Evolutionary conservation across 805 yeast genomes (phyloP).

Genomic region (Debaryomyces maramus): DNA sequence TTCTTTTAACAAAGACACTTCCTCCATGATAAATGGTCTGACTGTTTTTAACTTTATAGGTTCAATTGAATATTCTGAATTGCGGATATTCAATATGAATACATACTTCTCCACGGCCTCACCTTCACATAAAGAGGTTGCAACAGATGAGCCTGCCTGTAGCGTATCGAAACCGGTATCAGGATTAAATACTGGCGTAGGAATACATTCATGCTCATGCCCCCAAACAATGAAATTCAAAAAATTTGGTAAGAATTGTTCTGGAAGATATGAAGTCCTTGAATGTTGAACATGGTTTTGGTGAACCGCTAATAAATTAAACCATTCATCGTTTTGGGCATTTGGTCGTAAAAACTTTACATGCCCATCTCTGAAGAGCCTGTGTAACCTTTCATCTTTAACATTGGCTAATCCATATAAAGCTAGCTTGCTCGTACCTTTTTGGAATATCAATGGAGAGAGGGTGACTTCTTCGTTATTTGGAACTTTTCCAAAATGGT

Average conservation of each 20-base stretch:
- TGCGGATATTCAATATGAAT: constrained; percentile 66
- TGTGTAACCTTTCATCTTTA: constrained; percentile 81
- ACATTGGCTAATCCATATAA: constrained; percentile 87
- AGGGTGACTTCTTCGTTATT: constrained; percentile 75
- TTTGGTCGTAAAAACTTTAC: constrained; percentile 78
- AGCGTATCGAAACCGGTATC: constrained; percentile 70
- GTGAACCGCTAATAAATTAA: constrained; percentile 81
- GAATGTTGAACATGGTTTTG: constrained; percentile 88
- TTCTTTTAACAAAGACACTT: constrained; percentile 52
- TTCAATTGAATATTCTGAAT: constrained; percentile 54
- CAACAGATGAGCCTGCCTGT: constrained; percentile 93
- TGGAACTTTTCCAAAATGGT: constrained; percentile 83
- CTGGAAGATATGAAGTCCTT: constrained; percentile 81
- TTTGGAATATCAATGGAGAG: constrained; percentile 75
- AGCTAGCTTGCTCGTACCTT: constrained; percentile 80
- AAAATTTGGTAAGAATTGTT: constrained; percentile 75
- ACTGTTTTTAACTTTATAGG: constrained; percentile 67
- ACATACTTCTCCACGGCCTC: constrained; percentile 77
- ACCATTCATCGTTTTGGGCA: constrained; percentile 64
- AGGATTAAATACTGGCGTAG: constrained; percentile 60
- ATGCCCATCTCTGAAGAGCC: constrained; percentile 77
- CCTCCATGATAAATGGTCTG: constrained; percentile 79
- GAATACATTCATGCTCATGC: constrained; percentile 93
- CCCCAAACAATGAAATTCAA: constrained; percentile 92
- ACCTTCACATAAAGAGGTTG: constrained; percentile 84